Evolutionary conservation across 495 filamentous ascomycete genomes (phyloP), one percentile per base, ranked within the genome.

Genomic region (Hypoxylon trugodes): DNA sequence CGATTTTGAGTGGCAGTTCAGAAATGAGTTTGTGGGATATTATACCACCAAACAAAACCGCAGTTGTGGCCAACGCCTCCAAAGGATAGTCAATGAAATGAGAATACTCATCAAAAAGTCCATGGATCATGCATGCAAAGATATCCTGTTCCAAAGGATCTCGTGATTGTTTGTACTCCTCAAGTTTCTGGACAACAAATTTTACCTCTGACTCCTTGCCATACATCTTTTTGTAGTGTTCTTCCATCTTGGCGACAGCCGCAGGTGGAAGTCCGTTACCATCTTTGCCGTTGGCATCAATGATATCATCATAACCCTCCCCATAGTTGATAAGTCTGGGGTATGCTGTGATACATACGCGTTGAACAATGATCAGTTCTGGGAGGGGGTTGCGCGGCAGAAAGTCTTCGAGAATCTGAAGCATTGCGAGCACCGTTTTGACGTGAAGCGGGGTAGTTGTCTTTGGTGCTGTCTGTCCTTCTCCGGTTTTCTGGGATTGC

Each of bases 51-150:
- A 99, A 99, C 55, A 99, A 84, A 16, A 97, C 93, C 3, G 95
- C 94, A 1, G 95, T 98, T 9, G 93, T 97, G 5, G 93, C 93
- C 51, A 99, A 77, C 26, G 95, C 95, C 63, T 95, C 93, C 3
- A 96, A 81, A 3, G 96, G 96, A 72, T 99, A 99, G 65, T 93
- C 91, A 36, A 88, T 83, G 70, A 96, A 99, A 72, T 96, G 96
- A 40, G 89, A 87, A 71, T 97, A 99, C 75, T 99, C 95, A 65
- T 99, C 95, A 65, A 98, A 97, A 6, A 99, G 81, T 0, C 95
- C 95, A 66, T 97, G 94, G 25, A 99, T 93, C 95, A 99, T 98
- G 75, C 94, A 97, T 9, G 93, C 91, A 72, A 98, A 99, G 3
- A 96, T 81, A 68, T 99, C 95, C 72, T 96, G 93, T 49, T 96